Evolutionary conservation across 1,284 basidiomycete species (phyloP), one percentile per base, ranked within the genome.

Genomic region (Cystobasidium sp.): DNA sequence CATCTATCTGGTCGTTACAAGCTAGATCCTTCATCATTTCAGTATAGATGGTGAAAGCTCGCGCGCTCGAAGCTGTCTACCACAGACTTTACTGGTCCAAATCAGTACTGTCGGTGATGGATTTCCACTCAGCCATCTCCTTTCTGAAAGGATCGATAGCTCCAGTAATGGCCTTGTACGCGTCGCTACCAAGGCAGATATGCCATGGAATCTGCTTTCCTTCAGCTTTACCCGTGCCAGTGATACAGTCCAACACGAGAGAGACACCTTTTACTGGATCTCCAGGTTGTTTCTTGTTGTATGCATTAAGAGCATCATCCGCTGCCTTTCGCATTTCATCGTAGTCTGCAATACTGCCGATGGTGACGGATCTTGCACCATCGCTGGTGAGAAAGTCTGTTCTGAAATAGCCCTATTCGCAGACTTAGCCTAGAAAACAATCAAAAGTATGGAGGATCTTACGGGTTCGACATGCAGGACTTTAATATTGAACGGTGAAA

Each of bases 241-340:
- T 74, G 18, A 83, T 79, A 46, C 83, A 59, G 61, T 83, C 83
- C 43, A 80, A 58, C n/a, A 83, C 80, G 37, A 81, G 74, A 53
- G 80, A 56, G 20, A 77, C 81, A 14, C 69, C 80, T 62, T 81
- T 83, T 44, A 58, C 62, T 7, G 83, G 81, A 73, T 83, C 82
- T 4, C 83, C 83, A 5, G 78, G 78, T 72, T 84, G 83, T 18
- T 80, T 81, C 9, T 80, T 80, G 74, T 80, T 78, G 43, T 63
- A 74, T n/a, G 76, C 77, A 77, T 68, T 51, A 6, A 76, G 14
- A 20, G 52, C 20, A 14, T 56, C 62, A 41, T 77, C 53, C 22
- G 68, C 5, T 18, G 61, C 58, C n/a, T 51, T 49, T 31, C 59
- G 68, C 20, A 69, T 41, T 22, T 53, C 22, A 22, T 63, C 59